These are phyloP conservation scores for Colletotrichum destructivum DNA, from an alignment of 2,329 filamentous ascomycete species.

Conservation along the genomic window DNA sequence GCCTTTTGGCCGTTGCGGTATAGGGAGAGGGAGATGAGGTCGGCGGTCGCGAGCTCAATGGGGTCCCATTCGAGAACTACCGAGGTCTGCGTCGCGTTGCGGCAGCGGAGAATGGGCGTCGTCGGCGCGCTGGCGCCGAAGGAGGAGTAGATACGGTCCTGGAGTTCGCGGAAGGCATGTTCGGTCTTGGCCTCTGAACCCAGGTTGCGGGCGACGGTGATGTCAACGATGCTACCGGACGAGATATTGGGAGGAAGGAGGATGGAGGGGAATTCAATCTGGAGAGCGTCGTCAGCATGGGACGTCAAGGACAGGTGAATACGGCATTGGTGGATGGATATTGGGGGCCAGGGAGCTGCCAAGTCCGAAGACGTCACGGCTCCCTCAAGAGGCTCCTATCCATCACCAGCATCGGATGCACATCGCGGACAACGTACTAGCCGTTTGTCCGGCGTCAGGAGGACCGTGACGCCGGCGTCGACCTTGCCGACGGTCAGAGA, in stretches of 20 bases:
- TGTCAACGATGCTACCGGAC: conserved; percentile 97
- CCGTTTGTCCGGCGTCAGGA: conserved; percentile 96
- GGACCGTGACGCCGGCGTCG: conserved; percentile 96
- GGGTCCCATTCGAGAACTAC: conserved; percentile 99
- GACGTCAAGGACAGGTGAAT: conserved; percentile 16
- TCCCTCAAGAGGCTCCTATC: neutral
- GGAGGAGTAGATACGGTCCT: conserved; percentile 87
- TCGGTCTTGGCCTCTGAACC: conserved; percentile 82
- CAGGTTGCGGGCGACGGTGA: conserved; percentile 91
- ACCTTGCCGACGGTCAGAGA: conserved; percentile 99
- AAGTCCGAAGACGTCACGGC: conserved; percentile 4
- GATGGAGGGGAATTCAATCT: conserved; percentile 99
- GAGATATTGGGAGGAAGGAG: conserved; percentile 95
- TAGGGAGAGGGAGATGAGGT: conserved; percentile 88
- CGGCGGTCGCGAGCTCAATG: conserved; percentile 91
- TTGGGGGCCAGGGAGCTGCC: neutral
- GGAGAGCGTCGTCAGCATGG: conserved; percentile 46
- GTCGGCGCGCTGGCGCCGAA: conserved; percentile 87
- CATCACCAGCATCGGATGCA: neutral
- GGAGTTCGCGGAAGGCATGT: conserved; percentile 85
- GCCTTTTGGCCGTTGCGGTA: conserved; percentile 98
- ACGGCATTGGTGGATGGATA: conserved; percentile 43
- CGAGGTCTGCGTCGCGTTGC: conserved; percentile 98
- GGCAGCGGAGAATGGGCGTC: conserved; percentile 86
- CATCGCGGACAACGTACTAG: conserved; percentile 74